Evolutionary conservation across 345 rosid genomes (phyloP).

Genomic region (Tarenaya hassleriana): DNA sequence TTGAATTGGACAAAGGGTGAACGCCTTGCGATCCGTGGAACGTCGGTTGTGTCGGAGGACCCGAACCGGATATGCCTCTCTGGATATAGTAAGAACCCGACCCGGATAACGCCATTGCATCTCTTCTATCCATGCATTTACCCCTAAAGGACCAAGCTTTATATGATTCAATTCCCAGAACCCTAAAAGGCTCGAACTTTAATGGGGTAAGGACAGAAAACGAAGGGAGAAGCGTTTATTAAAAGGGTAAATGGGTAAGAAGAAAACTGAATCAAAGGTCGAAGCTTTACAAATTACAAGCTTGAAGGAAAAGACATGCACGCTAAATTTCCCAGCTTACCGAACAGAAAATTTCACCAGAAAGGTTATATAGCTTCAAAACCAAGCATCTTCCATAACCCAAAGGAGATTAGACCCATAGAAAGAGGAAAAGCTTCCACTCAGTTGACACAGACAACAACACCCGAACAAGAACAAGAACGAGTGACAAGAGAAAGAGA

Average conservation of each 20-base stretch:
- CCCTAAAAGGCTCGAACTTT: conserved; percentile 24
- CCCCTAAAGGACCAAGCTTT: conserved; percentile 28
- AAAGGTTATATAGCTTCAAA: conserved; percentile 40
- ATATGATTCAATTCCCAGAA: conserved; percentile 23
- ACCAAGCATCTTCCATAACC: conserved; percentile 37
- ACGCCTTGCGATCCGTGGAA: conserved; percentile 56
- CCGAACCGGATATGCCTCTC: conserved; percentile 64
- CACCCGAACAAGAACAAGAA: neutral
- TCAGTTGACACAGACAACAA: no score
- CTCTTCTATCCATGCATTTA: conserved; percentile 96
- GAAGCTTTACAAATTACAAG: conserved; percentile 30
- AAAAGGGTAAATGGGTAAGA: conserved; percentile 28
- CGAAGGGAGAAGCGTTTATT: neutral
- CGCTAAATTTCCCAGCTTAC: conserved; percentile 44
- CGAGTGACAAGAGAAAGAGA: conserved; percentile 10
- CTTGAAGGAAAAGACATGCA: conserved; percentile 31
- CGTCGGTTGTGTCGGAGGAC: conserved; percentile 50
- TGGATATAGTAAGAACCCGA: conserved; percentile 76
- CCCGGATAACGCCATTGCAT: conserved; percentile 67
- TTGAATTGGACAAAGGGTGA: conserved; percentile 42
- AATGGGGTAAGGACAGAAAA: conserved; percentile 22
- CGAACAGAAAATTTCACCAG: conserved; percentile 52
- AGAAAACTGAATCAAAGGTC: conserved; percentile 31
- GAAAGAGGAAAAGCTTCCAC: conserved; percentile 13
- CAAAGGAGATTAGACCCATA: neutral